phyloP scores from a whole-genome alignment of 345 rosid genomes.

The Rhizophora apiculata region DNA sequence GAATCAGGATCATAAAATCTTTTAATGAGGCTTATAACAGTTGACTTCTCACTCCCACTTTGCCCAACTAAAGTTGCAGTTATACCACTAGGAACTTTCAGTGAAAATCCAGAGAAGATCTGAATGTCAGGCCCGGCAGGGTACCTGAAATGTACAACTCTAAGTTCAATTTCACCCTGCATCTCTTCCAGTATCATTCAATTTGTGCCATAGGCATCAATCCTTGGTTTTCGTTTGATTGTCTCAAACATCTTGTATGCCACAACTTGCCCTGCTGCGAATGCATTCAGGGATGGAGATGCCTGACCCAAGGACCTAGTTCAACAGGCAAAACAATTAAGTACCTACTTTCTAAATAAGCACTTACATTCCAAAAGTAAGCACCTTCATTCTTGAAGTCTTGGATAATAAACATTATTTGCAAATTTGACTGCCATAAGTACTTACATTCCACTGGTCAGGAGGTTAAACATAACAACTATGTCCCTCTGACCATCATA shows the following conservation, averaged over 20 bases:
- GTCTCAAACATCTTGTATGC: slow-evolving; percentile 75
- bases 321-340: slow-evolving; percentile 2
- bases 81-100: slow-evolving; percentile 47
- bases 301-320: slow-evolving; percentile 66
- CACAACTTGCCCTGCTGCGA: slow-evolving; percentile 66
- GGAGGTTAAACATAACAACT: slow-evolving; percentile 53
- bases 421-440: background rate
- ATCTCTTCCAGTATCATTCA: slow-evolving; percentile 48
- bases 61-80: slow-evolving; percentile 70
- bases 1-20: slow-evolving; percentile 71
- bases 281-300: slow-evolving; percentile 60
- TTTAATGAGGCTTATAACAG: slow-evolving; percentile 63
- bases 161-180: slow-evolving; percentile 53
- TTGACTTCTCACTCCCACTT: slow-evolving; percentile 78
- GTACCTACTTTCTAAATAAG: background rate
- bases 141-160: slow-evolving; percentile 56
- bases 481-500: slow-evolving; percentile 76
- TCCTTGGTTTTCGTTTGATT: slow-evolving; percentile 46
- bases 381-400: too few relatives aligned
- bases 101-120: slow-evolving; percentile 60
- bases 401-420: background rate
- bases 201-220: slow-evolving; percentile 45
- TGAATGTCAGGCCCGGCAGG: slow-evolving; percentile 70
- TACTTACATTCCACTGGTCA: slow-evolving; percentile 80
- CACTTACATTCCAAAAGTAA: slow-evolving; percentile 2